These are phyloP conservation scores for Lactarius psammicola DNA, from an alignment of 768 basidiomycete species.

Conservation along the genomic window DNA sequence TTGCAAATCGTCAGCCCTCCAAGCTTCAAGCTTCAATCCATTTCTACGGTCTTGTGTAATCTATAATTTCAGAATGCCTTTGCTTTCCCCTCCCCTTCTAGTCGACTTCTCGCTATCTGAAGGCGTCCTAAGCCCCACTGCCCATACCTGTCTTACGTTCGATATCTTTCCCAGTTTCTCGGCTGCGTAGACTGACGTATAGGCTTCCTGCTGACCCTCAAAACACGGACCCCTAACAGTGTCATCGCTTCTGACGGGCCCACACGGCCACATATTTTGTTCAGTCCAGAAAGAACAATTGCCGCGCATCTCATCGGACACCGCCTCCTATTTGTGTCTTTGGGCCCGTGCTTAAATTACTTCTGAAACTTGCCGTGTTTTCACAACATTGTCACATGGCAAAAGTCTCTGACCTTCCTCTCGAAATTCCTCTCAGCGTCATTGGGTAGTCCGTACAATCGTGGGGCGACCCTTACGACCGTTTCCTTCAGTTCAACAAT, in stretches of 20 bases:
- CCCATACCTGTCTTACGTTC: background rate
- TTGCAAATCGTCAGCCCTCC: no score
- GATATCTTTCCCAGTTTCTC: no score
- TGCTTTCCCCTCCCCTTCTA: no score
- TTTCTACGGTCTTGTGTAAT: no score
- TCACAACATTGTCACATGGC: background rate
- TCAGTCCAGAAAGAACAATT: background rate
- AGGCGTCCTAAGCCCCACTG: no score
- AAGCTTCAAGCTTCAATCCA: no score
- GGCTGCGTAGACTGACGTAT: background rate
- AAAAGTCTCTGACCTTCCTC: constrained; percentile 5
- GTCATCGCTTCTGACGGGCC: no score
- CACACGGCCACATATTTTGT: background rate
- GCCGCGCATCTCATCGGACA: background rate
- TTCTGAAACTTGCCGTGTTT: background rate
- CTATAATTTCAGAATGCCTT: no score
- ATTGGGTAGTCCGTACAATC: background rate
- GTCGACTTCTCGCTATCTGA: no score
- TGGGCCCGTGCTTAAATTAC: background rate
- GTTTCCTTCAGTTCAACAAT: background rate
- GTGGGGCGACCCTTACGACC: background rate
- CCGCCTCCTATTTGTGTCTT: background rate
- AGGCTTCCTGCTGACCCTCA: no score
- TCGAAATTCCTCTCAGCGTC: constrained; percentile 6
- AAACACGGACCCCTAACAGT: no score